Conservation (phyloP, 768 basidiomycete genomes). For the Lactifluus hygrophoroides region DNA sequence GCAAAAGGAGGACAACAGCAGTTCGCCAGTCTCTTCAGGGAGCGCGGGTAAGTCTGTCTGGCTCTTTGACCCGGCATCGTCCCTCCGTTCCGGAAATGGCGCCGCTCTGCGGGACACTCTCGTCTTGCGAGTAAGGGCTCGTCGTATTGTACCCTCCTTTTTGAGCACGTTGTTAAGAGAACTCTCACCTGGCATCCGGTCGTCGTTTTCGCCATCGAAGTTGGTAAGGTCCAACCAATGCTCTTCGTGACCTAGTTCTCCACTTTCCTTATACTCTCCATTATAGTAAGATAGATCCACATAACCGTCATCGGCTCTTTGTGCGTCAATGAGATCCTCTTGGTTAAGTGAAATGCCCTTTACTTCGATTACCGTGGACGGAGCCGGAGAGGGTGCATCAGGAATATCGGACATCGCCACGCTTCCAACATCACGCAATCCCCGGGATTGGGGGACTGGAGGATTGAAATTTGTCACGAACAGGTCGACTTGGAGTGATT, state of each 20-base stretch:
- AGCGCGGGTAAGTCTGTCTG: neutral
- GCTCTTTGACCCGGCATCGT: neutral
- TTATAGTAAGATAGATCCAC: slow-evolving; percentile 38
- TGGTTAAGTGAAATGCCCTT: slow-evolving; percentile 2
- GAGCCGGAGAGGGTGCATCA: neutral
- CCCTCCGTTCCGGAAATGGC: neutral
- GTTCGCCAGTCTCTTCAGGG: neutral
- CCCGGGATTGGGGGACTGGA: neutral
- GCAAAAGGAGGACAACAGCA: neutral
- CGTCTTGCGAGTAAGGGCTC: slow-evolving; percentile 36
- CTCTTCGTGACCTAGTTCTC: slow-evolving; percentile 35
- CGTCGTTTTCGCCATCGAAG: slow-evolving; percentile 69
- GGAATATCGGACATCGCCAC: neutral
- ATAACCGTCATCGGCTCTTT: slow-evolving; percentile 23
- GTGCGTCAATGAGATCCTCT: neutral
- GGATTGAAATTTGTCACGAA: slow-evolving; percentile 56
- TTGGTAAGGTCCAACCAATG: slow-evolving; percentile 61
- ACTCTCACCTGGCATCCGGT: slow-evolving; percentile 46
- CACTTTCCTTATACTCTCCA: slow-evolving; percentile 30
- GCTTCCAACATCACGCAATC: neutral
- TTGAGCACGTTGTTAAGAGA: slow-evolving; percentile 43
- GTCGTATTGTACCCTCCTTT: slow-evolving; percentile 53
- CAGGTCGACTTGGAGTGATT: slow-evolving; percentile 55
- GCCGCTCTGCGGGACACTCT: slow-evolving; percentile 14
- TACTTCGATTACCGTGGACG: neutral